Evolutionary conservation across 2,329 filamentous ascomycete species (phyloP), one percentile per base, ranked within the genome.

Genomic region (Huntiella abstrusa): DNA sequence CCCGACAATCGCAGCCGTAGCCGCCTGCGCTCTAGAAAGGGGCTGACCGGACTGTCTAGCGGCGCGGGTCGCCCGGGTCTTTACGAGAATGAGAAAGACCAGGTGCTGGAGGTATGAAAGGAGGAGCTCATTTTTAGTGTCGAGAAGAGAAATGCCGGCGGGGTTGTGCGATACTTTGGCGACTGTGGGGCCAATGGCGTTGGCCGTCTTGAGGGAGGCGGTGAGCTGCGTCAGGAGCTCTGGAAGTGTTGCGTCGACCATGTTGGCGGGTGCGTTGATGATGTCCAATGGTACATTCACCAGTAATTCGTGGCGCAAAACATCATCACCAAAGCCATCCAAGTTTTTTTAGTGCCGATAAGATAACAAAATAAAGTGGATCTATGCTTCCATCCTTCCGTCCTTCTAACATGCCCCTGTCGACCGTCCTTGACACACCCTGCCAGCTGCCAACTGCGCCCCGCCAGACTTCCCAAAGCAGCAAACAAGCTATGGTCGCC

Each of bases 91-190:
- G 36, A 94, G 66, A 54, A 93, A 93, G 39, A 91, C 83, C 3
- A 96, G 75, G 56, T 94, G 92, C 57, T 98, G 88, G 0, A 98
- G 70, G 62, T 98, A 98, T 3, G 88, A 88, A 35, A 98, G 77
- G 13, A 98, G 77, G n/a, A 98, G 71, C 59, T 98, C 91, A 63
- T 92, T 96, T 66, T 98, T 98, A 53, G 84, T 77, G 58, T 96
- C 86, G 56, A 98, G 78, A 1, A 98, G 75, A 0, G 91, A 95
- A 49, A 98, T 91, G 57, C 91, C 88, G 55, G 94, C 77, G 52
- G 79, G 70, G 1, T 83, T 80, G n/a, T 83, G 75, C 42, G 80
- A 66, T 50, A 92, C 72, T 11, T 67, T 60, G n/a, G 69, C 59
- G 13, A 76, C 59, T 42, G 73, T 73, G 0, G 80, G 75, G 0